A percentile compares a stretch with the other conserved stretches of the same genome.
These are phyloP conservation scores for Starmerella stigmatis DNA, from an alignment of 805 yeast genomes.

Conservation along the genomic window DNA sequence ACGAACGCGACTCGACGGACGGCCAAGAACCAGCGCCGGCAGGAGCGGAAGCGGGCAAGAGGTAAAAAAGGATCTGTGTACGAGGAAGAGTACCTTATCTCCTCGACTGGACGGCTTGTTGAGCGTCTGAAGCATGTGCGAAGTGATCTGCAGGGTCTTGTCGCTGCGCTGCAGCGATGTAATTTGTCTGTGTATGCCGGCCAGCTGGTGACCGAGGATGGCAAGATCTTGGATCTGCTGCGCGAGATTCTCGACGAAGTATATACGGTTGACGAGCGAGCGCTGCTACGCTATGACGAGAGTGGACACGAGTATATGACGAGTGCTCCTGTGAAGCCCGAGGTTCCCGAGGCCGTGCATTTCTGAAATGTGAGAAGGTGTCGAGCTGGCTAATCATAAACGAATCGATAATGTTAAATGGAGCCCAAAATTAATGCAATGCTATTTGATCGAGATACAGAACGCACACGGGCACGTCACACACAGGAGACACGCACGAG, in stretches of 20 bases:
- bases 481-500: too few relatives aligned
- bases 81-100: slow-evolving; percentile 88
- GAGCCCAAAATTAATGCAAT: too few relatives aligned
- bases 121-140: slow-evolving; percentile 69
- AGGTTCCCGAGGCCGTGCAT: slow-evolving; percentile 7
- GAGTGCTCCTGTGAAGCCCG: slow-evolving; percentile 28
- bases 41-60: slow-evolving; percentile 88
- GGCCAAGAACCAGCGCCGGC: slow-evolving; percentile 83
- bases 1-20: slow-evolving; percentile 93
- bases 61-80: slow-evolving; percentile 97
- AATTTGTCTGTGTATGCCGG: slow-evolving; percentile 67
- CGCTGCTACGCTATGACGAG: slow-evolving; percentile 81
- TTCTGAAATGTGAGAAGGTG: too few relatives aligned
- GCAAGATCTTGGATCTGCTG: slow-evolving; percentile 46
- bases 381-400: too few relatives aligned
- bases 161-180: slow-evolving; percentile 69
- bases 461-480: too few relatives aligned
- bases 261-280: slow-evolving; percentile 69
- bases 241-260: slow-evolving; percentile 61
- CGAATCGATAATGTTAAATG: too few relatives aligned
- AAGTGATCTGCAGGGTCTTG: slow-evolving; percentile 60
- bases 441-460: too few relatives aligned
- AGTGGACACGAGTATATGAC: slow-evolving; percentile 72
- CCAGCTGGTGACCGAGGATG: slow-evolving; percentile 60
- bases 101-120: slow-evolving; percentile 75